Evolutionary conservation across 495 filamentous ascomycete genomes (phyloP), one percentile per base, ranked within the genome.

Genomic region (Pyronema omphalodes): DNA sequence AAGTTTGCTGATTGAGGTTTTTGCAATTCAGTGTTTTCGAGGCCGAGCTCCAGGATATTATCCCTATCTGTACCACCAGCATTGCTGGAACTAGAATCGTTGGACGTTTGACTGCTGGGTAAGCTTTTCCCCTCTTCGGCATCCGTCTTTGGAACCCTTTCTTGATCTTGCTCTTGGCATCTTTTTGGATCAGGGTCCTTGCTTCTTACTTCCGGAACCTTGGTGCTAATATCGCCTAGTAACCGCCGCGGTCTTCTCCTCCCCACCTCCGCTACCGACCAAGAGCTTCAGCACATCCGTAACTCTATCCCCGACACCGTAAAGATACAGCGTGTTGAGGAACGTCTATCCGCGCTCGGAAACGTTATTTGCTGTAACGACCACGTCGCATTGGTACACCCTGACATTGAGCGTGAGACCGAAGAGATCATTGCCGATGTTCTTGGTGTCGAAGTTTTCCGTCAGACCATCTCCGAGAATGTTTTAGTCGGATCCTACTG

Each of bases 361-460:
- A 98, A 98, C 63, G 93, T 98, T 37, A 96, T 98, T 62, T 93
- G 86, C 59, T 75, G 78, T 56, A 98, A 98, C 67, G 91, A 98
- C 66, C 91, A 96, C 71, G 87, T 94, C 56, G 91, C 91, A 17
- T 78, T 98, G 11, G 80, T 66, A 35, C 89, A 95, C 66, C 89
- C 91, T n/a, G 89, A 96, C 66, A 73, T 96, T 52, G 89, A 96
- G 75, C 83, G 89, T 40, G 88, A 95, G 71, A 89, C 86, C 9
- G 86, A 93, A 69, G 86, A 93, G 69, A 91, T 91, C 55, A 86
- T 98, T 66, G 89, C 91, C 60, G 91, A 98, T 67, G 84, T 93
- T 57, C 79, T 98, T 7, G 91, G 91, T 52, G 91, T 98, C 53
- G 91, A 98, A 71, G 91, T 98, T 12, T 98, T 96, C 76, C 79